These are phyloP conservation scores for Jimgerdemannia flammicorona DNA, from an alignment of 192 early-diverging fungal genomes.

Conservation along the genomic window DNA sequence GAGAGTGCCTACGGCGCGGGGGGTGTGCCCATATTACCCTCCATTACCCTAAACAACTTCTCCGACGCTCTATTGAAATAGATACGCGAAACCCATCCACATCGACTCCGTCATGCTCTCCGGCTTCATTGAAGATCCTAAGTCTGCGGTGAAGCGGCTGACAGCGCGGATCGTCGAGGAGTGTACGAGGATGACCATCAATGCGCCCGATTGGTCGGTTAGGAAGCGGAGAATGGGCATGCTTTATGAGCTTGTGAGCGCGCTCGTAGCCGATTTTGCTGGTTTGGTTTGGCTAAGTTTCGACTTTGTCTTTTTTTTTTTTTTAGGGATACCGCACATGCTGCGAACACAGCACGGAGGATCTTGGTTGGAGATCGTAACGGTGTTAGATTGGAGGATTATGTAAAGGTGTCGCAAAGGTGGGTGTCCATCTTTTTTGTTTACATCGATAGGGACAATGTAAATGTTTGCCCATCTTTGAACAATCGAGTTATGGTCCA, in stretches of 20 bases:
- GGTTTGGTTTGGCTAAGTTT: background rate
- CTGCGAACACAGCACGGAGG: slow-evolving; percentile 26
- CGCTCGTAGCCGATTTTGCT: background rate
- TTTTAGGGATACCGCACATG: slow-evolving; percentile 38
- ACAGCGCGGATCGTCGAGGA: slow-evolving; percentile 32
- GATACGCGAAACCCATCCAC: slow-evolving; percentile 38
- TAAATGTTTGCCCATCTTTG: too few species aligned
- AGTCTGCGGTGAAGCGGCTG: slow-evolving; percentile 33
- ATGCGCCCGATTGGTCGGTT: slow-evolving; percentile 43
- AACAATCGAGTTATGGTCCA: too few species aligned
- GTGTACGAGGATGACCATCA: slow-evolving; percentile 38
- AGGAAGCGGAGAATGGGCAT: background rate
- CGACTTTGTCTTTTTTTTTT: slow-evolving; percentile 2
- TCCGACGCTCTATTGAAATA: background rate
- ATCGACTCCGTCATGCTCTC: slow-evolving; percentile 20
- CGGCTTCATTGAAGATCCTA: slow-evolving; percentile 32
- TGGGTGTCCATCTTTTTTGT: slow-evolving; percentile 3
- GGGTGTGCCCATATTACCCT: too few species aligned
- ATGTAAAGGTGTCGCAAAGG: slow-evolving; percentile 42
- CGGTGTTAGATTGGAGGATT: slow-evolving; percentile 32
- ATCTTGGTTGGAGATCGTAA: slow-evolving; percentile 36
- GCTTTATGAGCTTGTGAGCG: background rate
- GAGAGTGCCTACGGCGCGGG: too few species aligned
- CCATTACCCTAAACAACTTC: too few species aligned
- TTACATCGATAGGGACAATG: too few species aligned